Percentiles rank a stretch among this genome's conserved stretches.
Conservation (phyloP, 2,329 filamentous ascomycete species). For the Pestalotiopsis sp. region DNA sequence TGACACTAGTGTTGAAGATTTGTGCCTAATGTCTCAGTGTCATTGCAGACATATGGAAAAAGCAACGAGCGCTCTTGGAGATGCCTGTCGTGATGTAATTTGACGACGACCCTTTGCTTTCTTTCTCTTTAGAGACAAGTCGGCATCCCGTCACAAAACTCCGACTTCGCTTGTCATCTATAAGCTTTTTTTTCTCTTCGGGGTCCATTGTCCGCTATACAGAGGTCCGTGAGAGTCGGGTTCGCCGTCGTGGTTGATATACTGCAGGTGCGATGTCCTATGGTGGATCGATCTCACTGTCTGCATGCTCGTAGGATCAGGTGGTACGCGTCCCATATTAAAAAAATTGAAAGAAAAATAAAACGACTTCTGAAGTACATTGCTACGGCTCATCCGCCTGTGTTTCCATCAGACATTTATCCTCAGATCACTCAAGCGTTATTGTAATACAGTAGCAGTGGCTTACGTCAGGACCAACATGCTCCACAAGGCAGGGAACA, state of each 20-base stretch:
- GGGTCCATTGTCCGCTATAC: background rate
- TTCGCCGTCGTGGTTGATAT: background rate
- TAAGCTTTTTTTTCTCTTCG: background rate
- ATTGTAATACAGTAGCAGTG: background rate
- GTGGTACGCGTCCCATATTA: background rate
- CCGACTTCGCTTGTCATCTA: background rate
- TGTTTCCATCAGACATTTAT: background rate
- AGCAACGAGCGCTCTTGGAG: background rate
- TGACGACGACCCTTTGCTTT: background rate
- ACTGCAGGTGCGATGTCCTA: background rate
- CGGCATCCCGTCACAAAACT: background rate
- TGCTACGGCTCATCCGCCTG: background rate
- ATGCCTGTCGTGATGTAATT: background rate
- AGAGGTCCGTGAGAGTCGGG: background rate
- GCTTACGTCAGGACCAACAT: background rate
- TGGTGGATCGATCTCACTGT: background rate
- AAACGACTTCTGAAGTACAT: background rate
- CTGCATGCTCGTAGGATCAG: constrained; percentile 1
- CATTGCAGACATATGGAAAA: background rate
- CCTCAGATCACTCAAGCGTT: background rate
- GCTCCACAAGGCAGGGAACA: background rate
- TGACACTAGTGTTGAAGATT: background rate
- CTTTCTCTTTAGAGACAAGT: background rate
- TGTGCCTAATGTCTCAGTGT: background rate
- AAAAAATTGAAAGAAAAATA: background rate